Conservation (phyloP, 345 rosid species). For the Populus deltoides region DNA sequence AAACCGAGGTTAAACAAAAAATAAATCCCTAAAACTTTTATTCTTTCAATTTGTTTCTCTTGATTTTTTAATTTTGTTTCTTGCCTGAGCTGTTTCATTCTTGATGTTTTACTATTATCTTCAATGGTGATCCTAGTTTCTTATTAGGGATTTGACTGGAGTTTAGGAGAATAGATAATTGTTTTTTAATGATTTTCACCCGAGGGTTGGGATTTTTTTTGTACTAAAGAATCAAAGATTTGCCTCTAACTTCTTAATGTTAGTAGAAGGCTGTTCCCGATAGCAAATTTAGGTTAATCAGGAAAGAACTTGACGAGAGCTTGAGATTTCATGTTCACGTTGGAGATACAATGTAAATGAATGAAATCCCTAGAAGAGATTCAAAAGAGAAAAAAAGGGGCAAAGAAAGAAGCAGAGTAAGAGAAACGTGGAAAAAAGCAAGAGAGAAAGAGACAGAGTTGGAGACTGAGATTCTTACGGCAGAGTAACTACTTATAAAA, state of each 20-base stretch:
- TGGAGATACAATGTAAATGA: not conserved
- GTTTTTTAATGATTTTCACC: not conserved
- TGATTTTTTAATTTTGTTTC: not conserved
- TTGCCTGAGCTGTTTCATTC: not conserved
- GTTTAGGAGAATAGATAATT: not conserved
- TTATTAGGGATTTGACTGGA: not conserved
- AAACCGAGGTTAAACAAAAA: slow-evolving; percentile 4
- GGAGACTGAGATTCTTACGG: not conserved
- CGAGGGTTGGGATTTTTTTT: not conserved
- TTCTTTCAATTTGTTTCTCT: not conserved
- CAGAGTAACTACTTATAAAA: slow-evolving; percentile 1
- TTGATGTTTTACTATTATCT: not conserved
- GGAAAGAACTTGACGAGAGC: not conserved
- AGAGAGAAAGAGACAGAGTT: not conserved
- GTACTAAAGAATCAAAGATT: not conserved
- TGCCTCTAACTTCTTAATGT: not conserved
- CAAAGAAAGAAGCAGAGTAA: not conserved
- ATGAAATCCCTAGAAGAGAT: not conserved
- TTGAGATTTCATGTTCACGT: not conserved
- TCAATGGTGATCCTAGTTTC: not conserved
- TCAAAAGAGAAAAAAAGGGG: not conserved
- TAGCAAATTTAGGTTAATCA: not conserved
- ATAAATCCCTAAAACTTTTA: not conserved
- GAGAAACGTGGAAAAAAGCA: not conserved
- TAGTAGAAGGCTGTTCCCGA: not conserved